These are phyloP conservation scores for Sporothrix euskadiensis DNA, from an alignment of 2,329 filamentous ascomycete species.

Conservation along the genomic window DNA sequence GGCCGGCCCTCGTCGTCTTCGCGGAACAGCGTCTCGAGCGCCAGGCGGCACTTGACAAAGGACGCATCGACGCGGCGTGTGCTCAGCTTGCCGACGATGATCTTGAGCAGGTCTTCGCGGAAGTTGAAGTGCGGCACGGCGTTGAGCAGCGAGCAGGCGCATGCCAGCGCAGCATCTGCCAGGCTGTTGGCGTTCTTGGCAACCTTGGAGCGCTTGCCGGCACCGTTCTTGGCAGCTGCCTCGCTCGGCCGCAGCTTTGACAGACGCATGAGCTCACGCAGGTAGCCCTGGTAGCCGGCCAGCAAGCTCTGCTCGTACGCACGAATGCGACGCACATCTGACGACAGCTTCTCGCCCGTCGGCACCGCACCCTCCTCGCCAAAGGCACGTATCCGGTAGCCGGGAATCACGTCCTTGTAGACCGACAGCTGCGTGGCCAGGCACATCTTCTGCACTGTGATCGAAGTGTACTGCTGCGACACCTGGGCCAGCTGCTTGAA, in stretches of 20 bases:
- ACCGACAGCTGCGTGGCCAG: constrained; percentile 84
- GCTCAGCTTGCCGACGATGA: constrained; percentile 81
- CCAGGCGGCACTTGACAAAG: constrained; percentile 73
- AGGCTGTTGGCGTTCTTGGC: constrained; percentile 47
- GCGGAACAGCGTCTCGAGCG: constrained; percentile 78
- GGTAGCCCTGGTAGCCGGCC: constrained; percentile 78
- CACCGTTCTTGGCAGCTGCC: constrained; percentile 39
- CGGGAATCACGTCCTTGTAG: constrained; percentile 94
- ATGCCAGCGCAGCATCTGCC: constrained; percentile 76
- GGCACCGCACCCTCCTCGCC: constrained; percentile 64
- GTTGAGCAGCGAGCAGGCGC: constrained; percentile 76
- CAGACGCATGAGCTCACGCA: constrained; percentile 71
- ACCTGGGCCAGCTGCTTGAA: constrained; percentile 78
- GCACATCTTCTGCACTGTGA: constrained; percentile 79
- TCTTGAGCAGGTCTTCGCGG: constrained; percentile 80
- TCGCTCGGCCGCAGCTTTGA: constrained; percentile 52
- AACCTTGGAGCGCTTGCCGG: neutral
- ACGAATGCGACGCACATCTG: constrained; percentile 81
- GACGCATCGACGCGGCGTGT: constrained; percentile 69
- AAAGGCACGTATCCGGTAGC: constrained; percentile 86
- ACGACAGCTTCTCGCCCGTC: constrained; percentile 74
- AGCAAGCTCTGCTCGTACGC: constrained; percentile 87
- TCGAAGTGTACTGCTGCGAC: constrained; percentile 65
- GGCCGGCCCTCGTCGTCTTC: constrained; percentile 89
- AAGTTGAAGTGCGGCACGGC: constrained; percentile 97